Conservation (phyloP, 2,329 filamentous ascomycete genomes). For the Verruconis gallopava region DNA sequence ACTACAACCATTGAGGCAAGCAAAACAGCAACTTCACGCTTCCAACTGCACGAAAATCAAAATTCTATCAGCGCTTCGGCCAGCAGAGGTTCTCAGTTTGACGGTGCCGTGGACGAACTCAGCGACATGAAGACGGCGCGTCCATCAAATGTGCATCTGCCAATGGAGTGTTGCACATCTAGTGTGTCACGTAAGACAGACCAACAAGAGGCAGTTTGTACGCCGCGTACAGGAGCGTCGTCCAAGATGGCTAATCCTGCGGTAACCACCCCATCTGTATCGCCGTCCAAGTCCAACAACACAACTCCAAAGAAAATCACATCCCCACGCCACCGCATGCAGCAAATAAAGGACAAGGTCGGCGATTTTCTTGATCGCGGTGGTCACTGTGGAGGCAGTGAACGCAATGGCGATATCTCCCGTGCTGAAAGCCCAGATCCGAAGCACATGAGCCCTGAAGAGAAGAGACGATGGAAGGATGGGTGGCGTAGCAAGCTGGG, state of each 20-base stretch:
- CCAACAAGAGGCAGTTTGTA: neutral
- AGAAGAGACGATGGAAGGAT: conserved; percentile 21
- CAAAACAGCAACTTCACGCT: conserved; percentile 11
- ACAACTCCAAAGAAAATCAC: conserved; percentile 17
- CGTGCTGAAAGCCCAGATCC: conserved; percentile 3
- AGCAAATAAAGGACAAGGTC: conserved; percentile 16
- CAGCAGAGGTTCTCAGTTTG: conserved; percentile 15
- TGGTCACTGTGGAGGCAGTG: conserved; percentile 33
- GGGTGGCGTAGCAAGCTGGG: conserved; percentile 25
- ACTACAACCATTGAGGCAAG: neutral
- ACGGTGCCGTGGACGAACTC: conserved; percentile 27
- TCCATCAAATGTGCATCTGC: no score
- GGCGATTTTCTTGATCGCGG: conserved; percentile 30
- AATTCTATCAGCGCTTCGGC: conserved; percentile 16
- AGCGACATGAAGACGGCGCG: conserved; percentile 18
- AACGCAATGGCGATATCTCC: conserved; percentile 26
- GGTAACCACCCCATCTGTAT: conserved; percentile 13
- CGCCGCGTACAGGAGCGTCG: neutral
- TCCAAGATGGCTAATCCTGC: neutral
- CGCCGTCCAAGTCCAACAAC: conserved; percentile 16
- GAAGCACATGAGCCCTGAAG: conserved; percentile 22
- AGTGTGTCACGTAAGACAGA: no score
- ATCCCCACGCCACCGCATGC: conserved; percentile 5
- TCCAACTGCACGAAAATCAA: conserved; percentile 18
- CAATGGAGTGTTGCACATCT: no score